Base-by-base conservation (phyloP, 2,329 filamentous ascomycete species). In the Venturia oleaginea region DNA sequence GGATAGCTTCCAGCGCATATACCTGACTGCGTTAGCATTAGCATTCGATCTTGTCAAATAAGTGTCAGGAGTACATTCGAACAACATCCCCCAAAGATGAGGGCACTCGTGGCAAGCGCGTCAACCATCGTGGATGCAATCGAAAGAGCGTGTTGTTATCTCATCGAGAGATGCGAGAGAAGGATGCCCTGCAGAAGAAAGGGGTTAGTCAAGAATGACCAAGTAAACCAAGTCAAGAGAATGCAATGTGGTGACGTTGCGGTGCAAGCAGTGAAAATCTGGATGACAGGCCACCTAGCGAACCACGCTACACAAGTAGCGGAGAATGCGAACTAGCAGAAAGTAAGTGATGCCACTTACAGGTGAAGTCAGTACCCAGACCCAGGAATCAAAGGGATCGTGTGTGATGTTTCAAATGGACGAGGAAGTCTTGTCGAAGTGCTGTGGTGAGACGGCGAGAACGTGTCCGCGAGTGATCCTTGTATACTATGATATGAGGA, bases 61-160 rank as follows among this genome's bases (percentile, higher is more conserved):
- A n/a, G 24, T 37, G 51, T 57, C 51, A 57, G n/a, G 77, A 86
- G 76, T 79, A 92, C 92, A 82, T 96, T 96, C 42, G 91, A 91
- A 78, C 92, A 96, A 74, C 92, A 96, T 37, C 94, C 94, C 62
- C 94, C 94, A 75, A 99, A 97, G 66, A 99, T 97, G 68, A 97
- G 83, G 62, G 82, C 83, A 65, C 93, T 82, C 83, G 95, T 95
- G 65, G 76, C 75, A 43, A 77, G 70, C 24, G 59, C 61, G 24
- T 75, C 70, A 15, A 73, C 63, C 67, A 68, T 68, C 37, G 48
- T 64, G 61, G 51, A 32, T 57, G 51, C 4, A 30, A 34, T 34
- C 51, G 30, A 57, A 46, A 24, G 59, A 61, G 17, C 42, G 37
- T 61, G 59, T 27, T 27, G 27, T 42, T 40, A 60, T 60, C 59